These are phyloP conservation scores for Ceratocystis destructans DNA, from an alignment of 2,329 filamentous ascomycete genomes.

Conservation along the genomic window DNA sequence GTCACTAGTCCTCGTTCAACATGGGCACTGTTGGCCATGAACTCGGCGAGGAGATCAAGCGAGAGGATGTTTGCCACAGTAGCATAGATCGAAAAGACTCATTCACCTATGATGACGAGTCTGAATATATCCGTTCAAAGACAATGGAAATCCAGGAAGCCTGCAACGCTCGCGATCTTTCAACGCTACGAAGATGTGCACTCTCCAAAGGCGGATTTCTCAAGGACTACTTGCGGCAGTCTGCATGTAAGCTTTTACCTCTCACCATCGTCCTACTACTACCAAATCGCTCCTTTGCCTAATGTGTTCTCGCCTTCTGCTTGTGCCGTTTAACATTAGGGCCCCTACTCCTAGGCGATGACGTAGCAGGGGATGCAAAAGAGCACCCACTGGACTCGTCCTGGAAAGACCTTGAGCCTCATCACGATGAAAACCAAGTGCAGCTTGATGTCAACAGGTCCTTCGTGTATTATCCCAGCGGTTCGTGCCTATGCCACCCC, in stretches of 20 bases:
- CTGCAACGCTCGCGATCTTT: conserved; percentile 44
- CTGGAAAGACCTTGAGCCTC: conserved; percentile 55
- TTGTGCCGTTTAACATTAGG: conserved; percentile 31
- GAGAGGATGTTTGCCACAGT: neutral
- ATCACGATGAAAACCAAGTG: conserved; percentile 83
- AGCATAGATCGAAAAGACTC: neutral
- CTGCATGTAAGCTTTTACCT: conserved; percentile 54
- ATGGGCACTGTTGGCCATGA: neutral
- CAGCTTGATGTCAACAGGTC: conserved; percentile 83
- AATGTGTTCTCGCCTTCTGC: neutral
- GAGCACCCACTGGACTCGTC: neutral
- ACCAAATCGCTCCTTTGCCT: neutral
- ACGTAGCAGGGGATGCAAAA: conserved; percentile 20
- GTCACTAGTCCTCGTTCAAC: neutral
- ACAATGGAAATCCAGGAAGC: conserved; percentile 41
- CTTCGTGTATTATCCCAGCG: conserved; percentile 89
- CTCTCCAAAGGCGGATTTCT: conserved; percentile 53
- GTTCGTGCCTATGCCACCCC: conserved; percentile 35
- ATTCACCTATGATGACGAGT: neutral
- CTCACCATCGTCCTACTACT: neutral
- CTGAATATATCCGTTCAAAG: conserved; percentile 25
- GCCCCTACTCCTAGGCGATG: conserved; percentile 44
- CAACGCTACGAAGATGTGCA: conserved; percentile 43
- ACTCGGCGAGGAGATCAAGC: neutral
- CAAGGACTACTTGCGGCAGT: conserved; percentile 51